Percentiles rank a stretch among this genome's conserved stretches.
Evolutionary conservation across 495 filamentous ascomycete species (phyloP).

Genomic region (Evansstolkia leycettana): DNA sequence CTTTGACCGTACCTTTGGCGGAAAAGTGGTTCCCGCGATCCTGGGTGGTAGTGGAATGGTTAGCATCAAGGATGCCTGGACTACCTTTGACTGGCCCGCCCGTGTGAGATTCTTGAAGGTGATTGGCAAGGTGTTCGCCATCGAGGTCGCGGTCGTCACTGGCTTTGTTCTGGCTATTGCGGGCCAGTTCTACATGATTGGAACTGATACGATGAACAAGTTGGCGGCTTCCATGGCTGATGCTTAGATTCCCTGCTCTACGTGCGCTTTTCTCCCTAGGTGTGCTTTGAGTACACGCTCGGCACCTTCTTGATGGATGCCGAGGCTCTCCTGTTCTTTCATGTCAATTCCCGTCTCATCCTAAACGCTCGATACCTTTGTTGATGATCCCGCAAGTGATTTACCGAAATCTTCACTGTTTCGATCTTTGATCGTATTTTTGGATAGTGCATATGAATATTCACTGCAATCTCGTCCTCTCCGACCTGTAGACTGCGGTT

Average conservation of each 20-base stretch:
- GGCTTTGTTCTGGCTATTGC: conserved; percentile 26
- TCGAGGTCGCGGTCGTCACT: conserved; percentile 32
- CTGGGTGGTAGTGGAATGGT: conserved; percentile 58
- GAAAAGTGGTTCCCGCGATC: conserved; percentile 45
- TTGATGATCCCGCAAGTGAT: no score
- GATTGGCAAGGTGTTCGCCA: conserved; percentile 49
- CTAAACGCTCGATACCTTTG: no score
- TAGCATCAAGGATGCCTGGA: conserved; percentile 59
- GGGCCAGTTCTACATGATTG: conserved; percentile 20
- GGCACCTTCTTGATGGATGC: no score
- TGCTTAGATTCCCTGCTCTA: not conserved
- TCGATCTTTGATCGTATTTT: no score
- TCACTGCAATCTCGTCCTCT: no score
- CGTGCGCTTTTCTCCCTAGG: no score
- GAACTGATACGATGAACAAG: not conserved
- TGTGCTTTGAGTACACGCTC: no score
- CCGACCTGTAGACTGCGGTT: no score
- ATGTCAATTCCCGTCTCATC: no score
- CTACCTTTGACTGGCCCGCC: conserved; percentile 51
- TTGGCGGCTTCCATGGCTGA: not conserved
- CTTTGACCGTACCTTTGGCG: conserved; percentile 61
- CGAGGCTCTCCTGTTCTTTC: no score
- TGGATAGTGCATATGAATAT: no score
- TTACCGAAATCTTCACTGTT: no score
- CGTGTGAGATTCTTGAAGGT: conserved; percentile 56